Evolutionary conservation across 139 green algal species (phyloP), one percentile per base, ranked within the genome.

Genomic region (Haematococcus lacustris): DNA sequence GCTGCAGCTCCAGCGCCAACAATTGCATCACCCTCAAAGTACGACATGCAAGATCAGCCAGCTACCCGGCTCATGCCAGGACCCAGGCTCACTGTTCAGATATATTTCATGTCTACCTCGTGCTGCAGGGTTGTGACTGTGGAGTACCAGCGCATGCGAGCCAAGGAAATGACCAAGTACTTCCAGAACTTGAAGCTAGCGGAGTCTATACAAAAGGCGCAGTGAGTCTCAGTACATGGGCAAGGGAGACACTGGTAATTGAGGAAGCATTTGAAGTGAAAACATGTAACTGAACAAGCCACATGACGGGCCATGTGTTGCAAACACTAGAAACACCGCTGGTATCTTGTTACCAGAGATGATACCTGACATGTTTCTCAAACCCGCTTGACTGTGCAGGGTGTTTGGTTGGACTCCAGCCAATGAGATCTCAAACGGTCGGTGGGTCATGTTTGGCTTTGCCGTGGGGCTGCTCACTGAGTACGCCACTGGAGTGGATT

Each of bases 401-500:
- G 78, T 92, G 30, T 96, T 98, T 73, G 94, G 94, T 6, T 98
- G 90, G 87, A 97, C 92, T 0, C 73, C 53, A 2, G 88, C 90
- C 66, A 96, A 96, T 40, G 94, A 98, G 76, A 96, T 97, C 34
- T 79, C 60, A 71, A 98, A 98, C 72, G 94, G 94, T 0, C 88
- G 94, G 21, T 98, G 94, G 94, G 91, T 96, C 1, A 98, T 98
- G 94, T 96, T 98, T 79, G 94, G 94, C 1, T 78, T 97, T 2
- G 72, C 80, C 1, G 88, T 98, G 3, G 94, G 94, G 30, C 76
- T 97, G 70, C 76, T 98, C 53, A 98, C 94, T 51, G 94, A 98
- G 87, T 97, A 96, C 71, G 91, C 94, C 0, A 98, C 94, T 2
- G 94, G 94, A 2, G 91, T 96, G 21, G 83, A 91, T 73, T 97